A percentile compares a stretch with the other conserved stretches of the same genome.
Evolutionary conservation across 441 rosid genomes (phyloP).

Genomic region (Pelargonium cotyledonis): DNA sequence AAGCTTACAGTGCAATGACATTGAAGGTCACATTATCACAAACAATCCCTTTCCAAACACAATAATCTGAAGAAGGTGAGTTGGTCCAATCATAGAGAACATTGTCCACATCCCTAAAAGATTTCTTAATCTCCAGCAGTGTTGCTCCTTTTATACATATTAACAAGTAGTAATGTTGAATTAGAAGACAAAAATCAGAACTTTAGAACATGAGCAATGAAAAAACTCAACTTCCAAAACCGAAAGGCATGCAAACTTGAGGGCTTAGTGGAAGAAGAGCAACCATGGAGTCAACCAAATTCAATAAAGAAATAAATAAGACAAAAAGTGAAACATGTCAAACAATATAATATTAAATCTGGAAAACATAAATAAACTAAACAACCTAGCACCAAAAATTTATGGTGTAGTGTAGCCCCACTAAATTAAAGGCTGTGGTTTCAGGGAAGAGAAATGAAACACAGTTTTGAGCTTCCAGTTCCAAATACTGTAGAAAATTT

Average conservation of each 20-base stretch:
- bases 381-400: not conserved
- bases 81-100: constrained; percentile 76
- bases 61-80: constrained; percentile 48
- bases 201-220: not conserved
- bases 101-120: constrained; percentile 67
- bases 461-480: too few relatives aligned
- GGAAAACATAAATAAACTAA: not conserved
- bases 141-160: constrained; percentile 40
- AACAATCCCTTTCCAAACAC: constrained; percentile 88
- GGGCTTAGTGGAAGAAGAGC: not conserved
- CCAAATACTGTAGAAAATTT: too few relatives aligned
- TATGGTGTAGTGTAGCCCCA: not conserved
- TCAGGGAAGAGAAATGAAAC: not conserved
- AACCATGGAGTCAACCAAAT: too few relatives aligned
- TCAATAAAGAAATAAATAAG: constrained; percentile 3
- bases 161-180: not conserved
- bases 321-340: constrained; percentile 4
- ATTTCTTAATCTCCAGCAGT: constrained; percentile 64
- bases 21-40: constrained; percentile 57
- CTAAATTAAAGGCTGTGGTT: not conserved
- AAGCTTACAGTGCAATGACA: constrained; percentile 68
- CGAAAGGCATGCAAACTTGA: too few relatives aligned
- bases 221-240: too few relatives aligned
- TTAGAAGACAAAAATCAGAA: too few relatives aligned
- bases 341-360: not conserved